Percentiles rank a stretch among this genome's conserved stretches.
phyloP scores from a whole-genome alignment of 345 rosid genomes.

The Populus euphratica region DNA sequence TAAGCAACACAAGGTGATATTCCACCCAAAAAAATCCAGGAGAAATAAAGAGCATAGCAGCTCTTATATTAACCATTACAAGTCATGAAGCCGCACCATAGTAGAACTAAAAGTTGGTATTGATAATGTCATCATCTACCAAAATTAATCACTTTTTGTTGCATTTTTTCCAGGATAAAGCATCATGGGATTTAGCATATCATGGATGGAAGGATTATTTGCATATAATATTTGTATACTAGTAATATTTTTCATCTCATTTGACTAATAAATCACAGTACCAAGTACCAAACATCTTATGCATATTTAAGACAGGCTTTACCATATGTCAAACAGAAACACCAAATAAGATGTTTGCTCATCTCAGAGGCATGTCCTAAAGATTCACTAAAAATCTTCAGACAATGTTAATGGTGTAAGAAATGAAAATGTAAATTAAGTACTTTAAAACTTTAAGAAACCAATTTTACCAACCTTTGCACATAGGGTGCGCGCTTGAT shows the following conservation, averaged over 20 bases:
- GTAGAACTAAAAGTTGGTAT: not conserved
- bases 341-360: not conserved
- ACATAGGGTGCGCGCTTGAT: conserved; percentile 72
- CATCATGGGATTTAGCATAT: not conserved
- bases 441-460: conserved; percentile 10
- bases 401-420: not conserved
- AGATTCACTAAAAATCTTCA: not conserved
- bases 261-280: not conserved
- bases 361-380: not conserved
- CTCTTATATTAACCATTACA: not conserved
- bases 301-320: not conserved
- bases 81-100: not conserved
- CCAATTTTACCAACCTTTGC: conserved; percentile 67
- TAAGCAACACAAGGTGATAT: not conserved
- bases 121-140: not conserved
- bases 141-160: not conserved
- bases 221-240: not conserved
- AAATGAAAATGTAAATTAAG: not conserved
- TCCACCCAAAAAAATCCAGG: not conserved
- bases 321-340: not conserved
- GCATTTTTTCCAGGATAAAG: not conserved
- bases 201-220: not conserved
- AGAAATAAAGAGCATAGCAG: not conserved
- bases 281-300: not conserved
- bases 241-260: not conserved